Evolutionary conservation across 192 early-diverging fungal genomes (phyloP), one percentile per base, ranked within the genome.

Genomic region (Podila horticola): DNA sequence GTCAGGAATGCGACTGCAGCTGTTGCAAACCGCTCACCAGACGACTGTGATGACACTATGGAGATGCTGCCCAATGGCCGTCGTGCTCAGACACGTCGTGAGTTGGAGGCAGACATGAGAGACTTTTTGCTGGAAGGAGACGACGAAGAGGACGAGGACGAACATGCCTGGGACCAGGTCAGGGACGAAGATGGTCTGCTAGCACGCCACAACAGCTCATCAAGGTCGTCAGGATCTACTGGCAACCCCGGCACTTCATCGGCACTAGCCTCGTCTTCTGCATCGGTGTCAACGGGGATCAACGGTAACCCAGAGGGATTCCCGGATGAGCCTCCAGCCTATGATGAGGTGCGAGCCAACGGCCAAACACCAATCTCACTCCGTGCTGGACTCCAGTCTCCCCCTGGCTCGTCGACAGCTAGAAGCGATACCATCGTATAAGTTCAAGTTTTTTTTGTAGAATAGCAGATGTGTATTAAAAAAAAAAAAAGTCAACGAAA

Each of bases 41-140:
- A 81, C 29, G 77, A 73, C 20, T 72, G 71, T 52, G 67, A 70
- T 30, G 77, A 81, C 34, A 60, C 57, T 17, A 30, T 81, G 20
- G 77, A 81, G 67, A 81, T 81, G 77, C 63, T 81, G 31, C 77
- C 77, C 22, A 81, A 73, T 58, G 77, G 77, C 36, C 77, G 77
- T 12, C 65, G 77, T 13, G 20, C 57, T n/a, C 77, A 81, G 49
- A 73, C 77, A 9, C 49, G 77, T 38, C 67, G 77, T 17, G 77
- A 81, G 29, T 34, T 81, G 48, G 77, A 81, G 62, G 77, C 66
- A 2, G 77, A 81, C 36, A 81, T 81, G 77, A 81, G 77, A 33
- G 62, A 73, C 36, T 81, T 81, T 34, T 66, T 81, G 65, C 41
- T 81, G 12, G 77, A 81, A 57, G 77, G 26, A 58, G 77, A 81